Evolutionary conservation across 2,329 filamentous ascomycete genomes (phyloP), one percentile per base, ranked within the genome.

Genomic region (Hirsutella thompsonii): DNA sequence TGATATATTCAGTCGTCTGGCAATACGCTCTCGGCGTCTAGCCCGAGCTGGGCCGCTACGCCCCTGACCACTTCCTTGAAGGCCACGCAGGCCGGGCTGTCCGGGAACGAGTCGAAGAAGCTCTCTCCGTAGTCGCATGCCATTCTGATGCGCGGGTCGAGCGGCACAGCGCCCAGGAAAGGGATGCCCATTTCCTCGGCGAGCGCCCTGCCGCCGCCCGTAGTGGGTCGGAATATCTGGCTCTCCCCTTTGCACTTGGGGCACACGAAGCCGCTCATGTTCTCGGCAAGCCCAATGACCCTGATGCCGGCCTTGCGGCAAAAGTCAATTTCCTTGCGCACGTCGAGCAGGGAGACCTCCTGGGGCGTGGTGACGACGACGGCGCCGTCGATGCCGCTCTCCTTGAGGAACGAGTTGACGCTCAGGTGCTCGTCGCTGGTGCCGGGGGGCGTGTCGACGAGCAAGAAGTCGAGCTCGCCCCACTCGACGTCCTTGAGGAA

Each of bases 401-500:
- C 87, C 52, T 88, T 90, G 37, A 98, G 68, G 52, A 93, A 88
- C 5, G 83, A 82, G 58, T 94, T 96, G 46, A 98, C 89, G 48
- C 83, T 90, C 28, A 98, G 66, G 63, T 98, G 92, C 65, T 98
- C 92, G 58, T 98, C 92, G 44, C 80, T 88, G 2, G 92, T 98
- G 16, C 92, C 92, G 0, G 92, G 92, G 1, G 93, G 92, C 1
- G 92, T 98, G 60, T 98, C 92, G 10, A 96, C 87, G 39, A 98
- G 72, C 44, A 98, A 58, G 50, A 90, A 94, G 56, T 98, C 92
- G 60, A 96, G 68, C 45, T 93, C 84, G 9, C 92, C 92, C 92
- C 93, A 98, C 57, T 93, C 87, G 6, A 98, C 92, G 55, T 98
- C 93, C 67, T 94, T 95, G 39, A 98, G 65, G 52, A 98, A 98